These are phyloP conservation scores for Mitragyna speciosa DNA, from an alignment of 257 asterid species.

Conservation along the genomic window DNA sequence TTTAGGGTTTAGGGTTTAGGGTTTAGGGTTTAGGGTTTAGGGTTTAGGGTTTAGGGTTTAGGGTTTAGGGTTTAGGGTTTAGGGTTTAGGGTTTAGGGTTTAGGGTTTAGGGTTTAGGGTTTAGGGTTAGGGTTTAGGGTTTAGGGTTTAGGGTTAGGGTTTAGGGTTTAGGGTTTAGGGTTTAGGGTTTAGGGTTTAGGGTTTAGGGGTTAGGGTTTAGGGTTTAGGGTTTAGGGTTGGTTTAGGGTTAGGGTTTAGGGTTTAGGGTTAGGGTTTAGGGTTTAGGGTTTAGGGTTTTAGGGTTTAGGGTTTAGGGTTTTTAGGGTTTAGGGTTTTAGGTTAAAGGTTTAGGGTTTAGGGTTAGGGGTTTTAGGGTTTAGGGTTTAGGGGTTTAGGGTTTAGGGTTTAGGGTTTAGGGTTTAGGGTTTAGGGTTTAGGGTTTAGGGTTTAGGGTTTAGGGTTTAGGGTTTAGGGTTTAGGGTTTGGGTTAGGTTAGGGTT, in stretches of 20 bases:
- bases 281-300: no score
- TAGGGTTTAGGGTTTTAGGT: no score
- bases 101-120: not conserved
- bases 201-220: not conserved
- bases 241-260: constrained; percentile 5
- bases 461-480: constrained; percentile 12
- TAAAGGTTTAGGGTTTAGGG: not conserved
- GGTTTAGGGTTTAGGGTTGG: constrained; percentile 4
- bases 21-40: not conserved
- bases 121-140: not conserved
- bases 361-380: no score
- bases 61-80: not conserved
- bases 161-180: not conserved
- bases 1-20: constrained; percentile 5
- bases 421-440: constrained; percentile 10
- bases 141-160: not conserved
- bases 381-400: constrained; percentile 11
- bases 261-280: not conserved
- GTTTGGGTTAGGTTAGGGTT: no score
- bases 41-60: not conserved
- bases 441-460: constrained; percentile 8
- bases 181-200: not conserved
- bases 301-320: no score
- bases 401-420: constrained; percentile 15
- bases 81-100: not conserved